Evolutionary conservation across 179 eudicot species (phyloP).

Genomic region (Beta corolliflora): DNA sequence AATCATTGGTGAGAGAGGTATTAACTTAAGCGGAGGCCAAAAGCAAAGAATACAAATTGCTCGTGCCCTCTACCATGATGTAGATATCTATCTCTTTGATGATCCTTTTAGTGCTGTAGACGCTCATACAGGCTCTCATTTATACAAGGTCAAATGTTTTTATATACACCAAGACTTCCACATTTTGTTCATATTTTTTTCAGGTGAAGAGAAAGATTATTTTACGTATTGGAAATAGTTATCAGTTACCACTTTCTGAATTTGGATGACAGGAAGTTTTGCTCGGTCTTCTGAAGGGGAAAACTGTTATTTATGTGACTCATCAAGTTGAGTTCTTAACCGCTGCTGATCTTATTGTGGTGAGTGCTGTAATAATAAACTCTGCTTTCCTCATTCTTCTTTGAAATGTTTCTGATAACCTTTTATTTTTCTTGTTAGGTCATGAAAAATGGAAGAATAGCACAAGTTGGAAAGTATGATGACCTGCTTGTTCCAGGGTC

Average conservation of each 20-base stretch:
- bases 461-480: constrained; percentile 11
- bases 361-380: neutral
- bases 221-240: neutral
- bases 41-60: constrained; percentile 77
- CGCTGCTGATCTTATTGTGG: constrained; percentile 27
- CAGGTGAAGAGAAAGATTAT: neutral
- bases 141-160: constrained; percentile 35
- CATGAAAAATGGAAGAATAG: constrained; percentile 28
- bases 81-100: constrained; percentile 65
- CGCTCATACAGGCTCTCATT: constrained; percentile 61
- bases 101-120: constrained; percentile 76
- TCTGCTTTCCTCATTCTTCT: neutral
- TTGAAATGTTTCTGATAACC: neutral
- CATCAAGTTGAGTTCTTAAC: constrained; percentile 32
- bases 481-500: constrained; percentile 17
- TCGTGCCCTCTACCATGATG: constrained; percentile 64
- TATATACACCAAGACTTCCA: too few relatives aligned
- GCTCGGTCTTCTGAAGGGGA: constrained; percentile 21
- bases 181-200: too few relatives aligned
- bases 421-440: constrained; percentile 6
- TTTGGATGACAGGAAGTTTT: constrained; percentile 24
- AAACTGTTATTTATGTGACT: constrained; percentile 28
- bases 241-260: neutral
- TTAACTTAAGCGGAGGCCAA: constrained; percentile 77
- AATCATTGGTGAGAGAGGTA: constrained; percentile 75